These are phyloP conservation scores for Scheffersomyces ergatensis DNA, from an alignment of 805 yeast genomes.

Conservation along the genomic window DNA sequence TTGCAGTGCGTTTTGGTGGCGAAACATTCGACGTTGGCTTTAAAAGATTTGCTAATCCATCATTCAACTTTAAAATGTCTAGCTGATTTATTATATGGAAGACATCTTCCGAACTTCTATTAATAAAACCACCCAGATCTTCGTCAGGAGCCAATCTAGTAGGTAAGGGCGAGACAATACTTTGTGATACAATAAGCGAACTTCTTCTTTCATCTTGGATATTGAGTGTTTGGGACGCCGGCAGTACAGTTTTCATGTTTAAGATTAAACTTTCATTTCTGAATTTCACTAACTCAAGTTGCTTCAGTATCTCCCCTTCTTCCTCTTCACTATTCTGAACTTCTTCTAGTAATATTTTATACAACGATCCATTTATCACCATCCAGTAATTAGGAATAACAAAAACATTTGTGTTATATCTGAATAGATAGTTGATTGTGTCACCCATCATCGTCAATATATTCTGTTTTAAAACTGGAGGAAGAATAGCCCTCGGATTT, in stretches of 20 bases:
- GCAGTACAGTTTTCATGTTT: conserved; percentile 28
- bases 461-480: conserved; percentile 20
- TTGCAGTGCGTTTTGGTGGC: conserved; percentile 1
- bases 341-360: conserved; percentile 30
- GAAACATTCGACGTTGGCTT: conserved; percentile 2
- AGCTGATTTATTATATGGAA: conserved; percentile 33
- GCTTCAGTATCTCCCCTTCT: conserved; percentile 36
- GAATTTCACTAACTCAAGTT: conserved; percentile 58
- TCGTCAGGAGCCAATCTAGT: neutral
- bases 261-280: conserved; percentile 71
- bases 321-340: conserved; percentile 18
- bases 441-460: conserved; percentile 25
- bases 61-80: conserved; percentile 29
- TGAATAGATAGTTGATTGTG: conserved; percentile 40
- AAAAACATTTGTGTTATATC: conserved; percentile 55
- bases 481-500: conserved; percentile 5
- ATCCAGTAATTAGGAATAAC: conserved; percentile 66
- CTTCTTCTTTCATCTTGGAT: neutral
- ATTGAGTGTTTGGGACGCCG: neutral
- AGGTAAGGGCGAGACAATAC: neutral
- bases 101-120: conserved; percentile 24
- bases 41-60: conserved; percentile 25
- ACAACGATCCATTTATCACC: conserved; percentile 46
- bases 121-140: conserved; percentile 9
- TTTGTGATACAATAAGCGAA: neutral